phyloP scores from a whole-genome alignment of 2,329 filamentous ascomycete genomes.

The Botrytis sinoallii region DNA sequence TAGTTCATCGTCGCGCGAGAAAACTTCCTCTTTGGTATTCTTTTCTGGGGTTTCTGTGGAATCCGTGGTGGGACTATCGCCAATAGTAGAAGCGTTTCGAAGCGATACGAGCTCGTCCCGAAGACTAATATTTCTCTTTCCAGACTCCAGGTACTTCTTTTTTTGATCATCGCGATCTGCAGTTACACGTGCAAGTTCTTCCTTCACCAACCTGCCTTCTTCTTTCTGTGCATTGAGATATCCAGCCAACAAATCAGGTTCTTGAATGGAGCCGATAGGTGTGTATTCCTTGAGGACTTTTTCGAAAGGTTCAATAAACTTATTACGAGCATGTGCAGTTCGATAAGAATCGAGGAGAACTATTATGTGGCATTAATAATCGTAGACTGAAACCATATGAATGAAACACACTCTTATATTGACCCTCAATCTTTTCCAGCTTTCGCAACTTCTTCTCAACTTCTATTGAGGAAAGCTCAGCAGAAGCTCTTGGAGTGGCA shows the following conservation, averaged over 20 bases:
- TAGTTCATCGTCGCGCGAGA: slow-evolving; percentile 87
- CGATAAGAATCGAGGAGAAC: slow-evolving; percentile 90
- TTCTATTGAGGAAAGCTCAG: slow-evolving; percentile 64
- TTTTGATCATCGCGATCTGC: slow-evolving; percentile 77
- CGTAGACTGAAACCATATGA: not conserved
- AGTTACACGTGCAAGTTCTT: slow-evolving; percentile 85
- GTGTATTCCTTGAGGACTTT: slow-evolving; percentile 88
- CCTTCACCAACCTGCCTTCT: slow-evolving; percentile 88
- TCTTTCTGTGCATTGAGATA: slow-evolving; percentile 84
- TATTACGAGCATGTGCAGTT: slow-evolving; percentile 81
- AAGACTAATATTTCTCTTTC: slow-evolving; percentile 60
- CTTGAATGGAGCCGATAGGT: slow-evolving; percentile 81
- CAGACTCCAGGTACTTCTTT: slow-evolving; percentile 67
- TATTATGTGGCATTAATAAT: slow-evolving; percentile 38
- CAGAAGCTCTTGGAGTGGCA: slow-evolving; percentile 21
- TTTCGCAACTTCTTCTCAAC: slow-evolving; percentile 73
- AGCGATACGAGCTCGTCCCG: slow-evolving; percentile 62
- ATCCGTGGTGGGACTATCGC: slow-evolving; percentile 30
- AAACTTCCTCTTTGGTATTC: slow-evolving; percentile 66
- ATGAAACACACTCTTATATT: slow-evolving; percentile 68
- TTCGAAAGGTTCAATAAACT: slow-evolving; percentile 90
- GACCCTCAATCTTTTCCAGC: slow-evolving; percentile 84
- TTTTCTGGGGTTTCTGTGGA: slow-evolving; percentile 30
- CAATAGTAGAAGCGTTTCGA: slow-evolving; percentile 42
- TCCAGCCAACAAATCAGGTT: slow-evolving; percentile 80